phyloP scores from a whole-genome alignment of 345 rosid species.

The Murraya paniculata region DNA sequence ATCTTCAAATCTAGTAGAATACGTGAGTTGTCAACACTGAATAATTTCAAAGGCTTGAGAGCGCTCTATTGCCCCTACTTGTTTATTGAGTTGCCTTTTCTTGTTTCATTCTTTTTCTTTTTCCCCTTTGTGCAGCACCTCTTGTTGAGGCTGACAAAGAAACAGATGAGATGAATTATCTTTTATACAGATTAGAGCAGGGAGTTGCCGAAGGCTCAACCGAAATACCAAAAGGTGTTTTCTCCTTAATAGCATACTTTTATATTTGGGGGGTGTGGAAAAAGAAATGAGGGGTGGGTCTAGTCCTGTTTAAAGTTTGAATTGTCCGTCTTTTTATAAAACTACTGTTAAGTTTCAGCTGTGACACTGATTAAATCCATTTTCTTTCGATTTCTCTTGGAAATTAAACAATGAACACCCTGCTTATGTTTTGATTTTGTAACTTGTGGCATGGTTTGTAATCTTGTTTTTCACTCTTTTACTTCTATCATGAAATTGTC shows the following conservation, averaged over 20 bases:
- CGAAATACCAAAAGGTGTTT: constrained; percentile 79
- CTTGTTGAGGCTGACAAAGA: constrained; percentile 76
- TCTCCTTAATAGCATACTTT: background rate
- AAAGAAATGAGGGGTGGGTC: too few relatives aligned
- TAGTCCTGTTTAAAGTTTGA: too few relatives aligned
- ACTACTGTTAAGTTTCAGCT: background rate
- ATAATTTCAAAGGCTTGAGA: background rate
- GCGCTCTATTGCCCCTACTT: background rate
- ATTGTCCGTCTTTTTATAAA: background rate
- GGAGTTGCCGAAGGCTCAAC: constrained; percentile 93
- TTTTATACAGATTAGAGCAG: constrained; percentile 68
- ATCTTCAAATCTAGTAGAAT: constrained; percentile 53
- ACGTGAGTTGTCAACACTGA: constrained; percentile 40
- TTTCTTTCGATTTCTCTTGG: background rate
- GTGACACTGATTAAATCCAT: background rate
- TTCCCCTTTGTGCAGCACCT: constrained; percentile 55
- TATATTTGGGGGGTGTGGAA: background rate
- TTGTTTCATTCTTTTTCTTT: background rate
- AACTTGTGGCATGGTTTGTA: background rate
- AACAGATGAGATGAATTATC: constrained; percentile 66
- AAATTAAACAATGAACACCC: background rate
- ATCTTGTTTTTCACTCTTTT: background rate
- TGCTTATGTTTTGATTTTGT: background rate
- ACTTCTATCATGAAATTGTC: background rate
- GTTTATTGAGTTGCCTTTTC: constrained; percentile 4